Conservation (phyloP, 345 rosid genomes). For the Eucalyptus regnans region DNA sequence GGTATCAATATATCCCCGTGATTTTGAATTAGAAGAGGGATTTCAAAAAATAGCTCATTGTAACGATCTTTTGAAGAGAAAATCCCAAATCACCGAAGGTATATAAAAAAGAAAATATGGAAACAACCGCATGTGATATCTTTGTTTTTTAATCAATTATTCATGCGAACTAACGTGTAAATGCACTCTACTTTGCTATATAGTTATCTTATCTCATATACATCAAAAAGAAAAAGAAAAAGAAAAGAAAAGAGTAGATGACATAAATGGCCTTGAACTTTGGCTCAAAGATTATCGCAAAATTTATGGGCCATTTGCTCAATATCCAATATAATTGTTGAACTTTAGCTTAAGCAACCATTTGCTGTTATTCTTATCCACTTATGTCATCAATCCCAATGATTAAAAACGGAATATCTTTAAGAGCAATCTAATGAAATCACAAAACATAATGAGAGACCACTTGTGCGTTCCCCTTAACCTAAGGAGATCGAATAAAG, state of each 20-base stretch:
- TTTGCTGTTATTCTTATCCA: background rate
- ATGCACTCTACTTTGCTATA: background rate
- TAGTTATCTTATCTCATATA: background rate
- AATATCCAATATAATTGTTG: too few relatives aligned
- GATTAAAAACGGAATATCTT: background rate
- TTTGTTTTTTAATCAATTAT: background rate
- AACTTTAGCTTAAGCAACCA: background rate
- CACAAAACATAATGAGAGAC: background rate
- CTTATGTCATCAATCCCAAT: background rate
- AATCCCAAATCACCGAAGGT: background rate
- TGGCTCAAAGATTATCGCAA: too few relatives aligned
- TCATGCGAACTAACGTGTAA: background rate
- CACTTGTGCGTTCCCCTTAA: background rate
- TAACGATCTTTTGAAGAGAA: background rate
- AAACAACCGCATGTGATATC: background rate
- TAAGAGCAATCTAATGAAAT: background rate
- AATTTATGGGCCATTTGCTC: background rate
- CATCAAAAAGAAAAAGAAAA: background rate
- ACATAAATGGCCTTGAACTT: background rate
- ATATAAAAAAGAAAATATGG: background rate
- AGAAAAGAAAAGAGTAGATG: background rate
- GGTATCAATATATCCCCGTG: background rate
- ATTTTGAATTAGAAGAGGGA: background rate
- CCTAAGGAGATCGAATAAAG: background rate
- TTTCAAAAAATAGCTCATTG: background rate